Conservation (phyloP, 306 rosid species). For the Inga leiocalycina region DNA sequence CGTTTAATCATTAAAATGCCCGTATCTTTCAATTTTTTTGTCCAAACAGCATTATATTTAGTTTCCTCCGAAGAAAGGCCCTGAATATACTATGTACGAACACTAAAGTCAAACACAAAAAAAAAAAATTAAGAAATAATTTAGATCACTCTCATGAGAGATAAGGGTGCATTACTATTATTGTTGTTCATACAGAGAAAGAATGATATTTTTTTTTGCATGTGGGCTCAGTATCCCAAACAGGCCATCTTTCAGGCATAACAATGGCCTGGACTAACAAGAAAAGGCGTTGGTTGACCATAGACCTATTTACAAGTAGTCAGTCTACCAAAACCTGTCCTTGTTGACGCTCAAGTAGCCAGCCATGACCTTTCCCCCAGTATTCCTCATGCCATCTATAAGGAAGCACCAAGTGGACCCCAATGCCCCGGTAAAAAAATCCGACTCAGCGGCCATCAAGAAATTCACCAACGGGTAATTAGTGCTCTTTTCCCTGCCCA, state of each 20-base stretch:
- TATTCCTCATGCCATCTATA: conserved; percentile 95
- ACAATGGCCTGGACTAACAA: neutral
- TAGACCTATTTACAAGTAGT: conserved; percentile 33
- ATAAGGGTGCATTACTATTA: neutral
- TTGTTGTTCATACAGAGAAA: conserved; percentile 10
- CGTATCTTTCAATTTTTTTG: neutral
- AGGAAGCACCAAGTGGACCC: conserved; percentile 96
- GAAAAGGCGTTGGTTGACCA: conserved; percentile 24
- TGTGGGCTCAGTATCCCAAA: no score
- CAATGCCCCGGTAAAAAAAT: conserved; percentile 83
- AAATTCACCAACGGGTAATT: conserved; percentile 88
- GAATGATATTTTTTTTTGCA: neutral
- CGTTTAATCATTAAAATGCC: neutral
- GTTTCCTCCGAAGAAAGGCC: neutral
- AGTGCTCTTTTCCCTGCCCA: conserved; percentile 83
- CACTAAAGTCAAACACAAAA: neutral
- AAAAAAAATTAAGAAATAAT: neutral
- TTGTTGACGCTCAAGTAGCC: conserved; percentile 93
- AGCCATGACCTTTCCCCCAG: conserved; percentile 94
- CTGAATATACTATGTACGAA: neutral
- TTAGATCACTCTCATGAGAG: conserved; percentile 2
- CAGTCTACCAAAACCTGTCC: conserved; percentile 81
- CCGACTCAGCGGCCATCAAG: conserved; percentile 92
- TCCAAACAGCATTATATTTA: neutral
- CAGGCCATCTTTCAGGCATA: no score